Conservation (phyloP, 2,329 filamentous ascomycete species). For the Diplodia seriata region DNA sequence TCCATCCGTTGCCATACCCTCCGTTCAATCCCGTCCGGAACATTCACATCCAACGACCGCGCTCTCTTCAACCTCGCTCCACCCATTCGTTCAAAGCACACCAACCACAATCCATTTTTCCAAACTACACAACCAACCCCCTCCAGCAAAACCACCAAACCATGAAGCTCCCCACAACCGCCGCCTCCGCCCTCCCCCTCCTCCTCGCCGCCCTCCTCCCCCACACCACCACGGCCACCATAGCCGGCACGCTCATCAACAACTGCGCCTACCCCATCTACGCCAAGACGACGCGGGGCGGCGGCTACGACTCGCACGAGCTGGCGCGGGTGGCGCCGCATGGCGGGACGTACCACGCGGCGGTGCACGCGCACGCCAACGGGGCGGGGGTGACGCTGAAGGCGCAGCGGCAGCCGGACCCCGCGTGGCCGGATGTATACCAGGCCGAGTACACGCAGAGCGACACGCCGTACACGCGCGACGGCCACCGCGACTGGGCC, state of each 20-base stretch:
- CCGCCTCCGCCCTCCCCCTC: neutral
- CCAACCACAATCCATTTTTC: neutral
- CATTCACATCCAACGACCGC: neutral
- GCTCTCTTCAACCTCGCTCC: neutral
- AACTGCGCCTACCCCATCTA: conserved; percentile 17
- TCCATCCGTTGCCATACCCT: too few species aligned
- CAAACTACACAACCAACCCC: too few species aligned
- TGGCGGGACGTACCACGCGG: conserved; percentile 7
- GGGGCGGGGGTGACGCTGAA: conserved; percentile 9
- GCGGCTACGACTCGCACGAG: conserved; percentile 17
- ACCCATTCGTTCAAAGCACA: too few species aligned
- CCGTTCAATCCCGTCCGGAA: neutral
- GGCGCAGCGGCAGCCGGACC: neutral
- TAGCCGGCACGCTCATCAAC: conserved; percentile 8
- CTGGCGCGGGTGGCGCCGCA: neutral
- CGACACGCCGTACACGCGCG: neutral
- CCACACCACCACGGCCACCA: neutral
- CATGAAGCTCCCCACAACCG: neutral
- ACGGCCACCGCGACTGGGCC: neutral
- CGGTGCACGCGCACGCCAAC: neutral
- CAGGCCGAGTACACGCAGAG: conserved; percentile 10
- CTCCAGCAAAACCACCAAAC: neutral
- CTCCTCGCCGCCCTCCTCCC: neutral
- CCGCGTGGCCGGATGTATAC: neutral
- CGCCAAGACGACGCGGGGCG: conserved; percentile 17